Evolutionary conservation across 768 basidiomycete genomes (phyloP).

Genomic region (Auriculariales sp.): DNA sequence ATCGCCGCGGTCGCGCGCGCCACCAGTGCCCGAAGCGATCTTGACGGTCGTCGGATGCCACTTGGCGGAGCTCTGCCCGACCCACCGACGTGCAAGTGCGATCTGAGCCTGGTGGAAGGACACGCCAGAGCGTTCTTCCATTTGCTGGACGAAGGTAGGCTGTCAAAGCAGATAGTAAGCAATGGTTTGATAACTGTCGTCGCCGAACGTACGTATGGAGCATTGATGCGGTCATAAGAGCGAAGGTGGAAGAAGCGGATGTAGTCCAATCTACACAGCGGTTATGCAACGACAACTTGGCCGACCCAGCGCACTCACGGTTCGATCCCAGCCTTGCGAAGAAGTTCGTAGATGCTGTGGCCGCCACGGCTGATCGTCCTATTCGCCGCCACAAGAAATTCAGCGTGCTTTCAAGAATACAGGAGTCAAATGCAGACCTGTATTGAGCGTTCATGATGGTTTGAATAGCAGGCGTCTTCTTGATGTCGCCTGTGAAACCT

Average conservation of each 20-base stretch:
- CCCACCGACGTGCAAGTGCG: slow-evolving; percentile 66
- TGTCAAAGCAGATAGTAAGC: slow-evolving; percentile 10
- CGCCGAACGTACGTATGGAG: slow-evolving; percentile 25
- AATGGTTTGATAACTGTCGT: slow-evolving; percentile 2
- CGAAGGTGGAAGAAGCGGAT: slow-evolving; percentile 89
- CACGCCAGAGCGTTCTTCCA: slow-evolving; percentile 64
- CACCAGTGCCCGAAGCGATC: neutral
- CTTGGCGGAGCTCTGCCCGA: slow-evolving; percentile 19
- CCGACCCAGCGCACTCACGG: slow-evolving; percentile 35
- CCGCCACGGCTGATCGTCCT: slow-evolving; percentile 87
- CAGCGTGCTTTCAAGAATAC: slow-evolving; percentile 2
- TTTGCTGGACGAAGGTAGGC: slow-evolving; percentile 40
- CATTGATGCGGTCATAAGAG: slow-evolving; percentile 81
- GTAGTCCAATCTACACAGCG: slow-evolving; percentile 46
- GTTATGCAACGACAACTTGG: neutral
- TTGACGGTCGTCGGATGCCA: slow-evolving; percentile 5
- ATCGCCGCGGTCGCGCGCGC: neutral
- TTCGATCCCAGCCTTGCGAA: slow-evolving; percentile 62
- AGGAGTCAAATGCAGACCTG: no score
- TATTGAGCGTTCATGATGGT: slow-evolving; percentile 83
- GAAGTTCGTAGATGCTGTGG: slow-evolving; percentile 69
- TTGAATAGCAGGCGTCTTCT: slow-evolving; percentile 45
- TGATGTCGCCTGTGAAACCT: slow-evolving; percentile 77
- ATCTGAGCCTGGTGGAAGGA: slow-evolving; percentile 77
- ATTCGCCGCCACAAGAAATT: no score